Percentiles rank a stretch among this genome's conserved stretches.
Evolutionary conservation across 768 basidiomycete species (phyloP).

Genomic region (Psilocybe cyanescens): DNA sequence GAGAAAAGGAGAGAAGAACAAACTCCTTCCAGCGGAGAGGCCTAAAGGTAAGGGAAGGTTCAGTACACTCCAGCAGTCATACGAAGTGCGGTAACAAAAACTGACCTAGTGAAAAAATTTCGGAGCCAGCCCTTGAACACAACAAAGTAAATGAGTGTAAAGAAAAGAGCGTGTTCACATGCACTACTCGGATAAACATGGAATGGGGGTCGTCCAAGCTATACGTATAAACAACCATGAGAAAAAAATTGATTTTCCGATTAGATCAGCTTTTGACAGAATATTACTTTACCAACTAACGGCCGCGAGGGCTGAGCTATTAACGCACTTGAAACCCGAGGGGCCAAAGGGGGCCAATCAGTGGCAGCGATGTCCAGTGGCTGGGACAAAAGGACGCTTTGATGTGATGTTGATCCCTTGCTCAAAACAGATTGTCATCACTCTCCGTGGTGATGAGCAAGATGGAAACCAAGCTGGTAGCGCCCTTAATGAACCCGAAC

Average conservation of each 20-base stretch:
- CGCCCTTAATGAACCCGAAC: not conserved
- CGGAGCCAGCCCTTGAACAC: not conserved
- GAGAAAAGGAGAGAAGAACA: not conserved
- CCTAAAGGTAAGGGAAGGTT: not conserved
- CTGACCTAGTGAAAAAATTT: not conserved
- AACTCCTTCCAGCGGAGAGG: slow-evolving; percentile 5
- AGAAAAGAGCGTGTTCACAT: not conserved
- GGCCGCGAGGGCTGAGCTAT: not conserved
- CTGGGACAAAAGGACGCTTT: not conserved
- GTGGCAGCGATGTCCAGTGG: not conserved
- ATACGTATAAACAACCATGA: not conserved
- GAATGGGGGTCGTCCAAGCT: not conserved
- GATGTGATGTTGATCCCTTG: slow-evolving; percentile 18
- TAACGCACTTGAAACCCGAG: not conserved
- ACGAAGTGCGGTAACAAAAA: not conserved
- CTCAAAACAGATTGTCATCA: not conserved
- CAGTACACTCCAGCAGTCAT: too few species aligned
- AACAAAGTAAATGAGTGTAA: not conserved
- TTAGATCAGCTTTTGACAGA: not conserved
- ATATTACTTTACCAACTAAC: not conserved
- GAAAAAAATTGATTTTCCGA: not conserved
- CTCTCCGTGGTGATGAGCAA: not conserved
- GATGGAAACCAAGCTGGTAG: not conserved
- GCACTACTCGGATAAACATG: not conserved
- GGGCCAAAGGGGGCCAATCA: not conserved